phyloP scores from a whole-genome alignment of 164 flowering plant genomes.

The Magnolia sinica region DNA sequence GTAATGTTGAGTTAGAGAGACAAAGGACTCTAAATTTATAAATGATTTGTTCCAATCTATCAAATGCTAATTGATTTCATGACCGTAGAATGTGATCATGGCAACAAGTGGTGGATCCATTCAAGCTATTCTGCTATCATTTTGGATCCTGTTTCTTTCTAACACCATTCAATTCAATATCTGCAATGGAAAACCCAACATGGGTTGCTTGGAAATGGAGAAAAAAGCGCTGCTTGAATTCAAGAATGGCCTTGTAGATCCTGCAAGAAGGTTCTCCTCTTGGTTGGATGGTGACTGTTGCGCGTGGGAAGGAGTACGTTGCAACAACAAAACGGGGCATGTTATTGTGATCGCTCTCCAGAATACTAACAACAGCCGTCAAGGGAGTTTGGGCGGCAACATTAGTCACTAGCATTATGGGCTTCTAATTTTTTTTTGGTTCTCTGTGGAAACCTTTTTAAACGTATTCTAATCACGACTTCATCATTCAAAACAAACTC shows the following conservation, averaged over 20 bases:
- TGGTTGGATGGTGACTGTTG: conserved; percentile 15
- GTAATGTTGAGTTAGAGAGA: too few species aligned
- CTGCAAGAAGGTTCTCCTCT: conserved; percentile 9
- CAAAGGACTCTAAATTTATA: too few species aligned
- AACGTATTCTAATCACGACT: too few species aligned
- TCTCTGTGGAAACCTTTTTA: too few species aligned
- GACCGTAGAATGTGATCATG: background rate
- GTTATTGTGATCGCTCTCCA: conserved; percentile 9
- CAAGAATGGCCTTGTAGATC: background rate
- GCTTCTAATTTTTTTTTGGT: too few species aligned
- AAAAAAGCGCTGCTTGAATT: background rate
- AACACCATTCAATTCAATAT: background rate
- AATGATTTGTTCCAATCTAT: too few species aligned
- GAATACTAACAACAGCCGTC: background rate
- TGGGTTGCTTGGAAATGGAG: background rate
- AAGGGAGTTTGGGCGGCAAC: background rate
- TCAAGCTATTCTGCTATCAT: background rate
- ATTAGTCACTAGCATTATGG: background rate
- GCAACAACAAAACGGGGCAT: conserved; percentile 9
- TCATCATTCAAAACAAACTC: too few species aligned
- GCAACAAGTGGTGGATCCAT: background rate
- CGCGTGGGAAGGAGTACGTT: conserved; percentile 12
- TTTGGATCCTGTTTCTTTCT: background rate
- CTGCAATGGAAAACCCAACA: background rate
- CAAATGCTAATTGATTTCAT: too few species aligned